A percentile compares a stretch with the other conserved stretches of the same genome.
These are phyloP conservation scores for Hyparrhenia diplandra DNA, from an alignment of 176 grass and related monocot genomes.

Conservation along the genomic window DNA sequence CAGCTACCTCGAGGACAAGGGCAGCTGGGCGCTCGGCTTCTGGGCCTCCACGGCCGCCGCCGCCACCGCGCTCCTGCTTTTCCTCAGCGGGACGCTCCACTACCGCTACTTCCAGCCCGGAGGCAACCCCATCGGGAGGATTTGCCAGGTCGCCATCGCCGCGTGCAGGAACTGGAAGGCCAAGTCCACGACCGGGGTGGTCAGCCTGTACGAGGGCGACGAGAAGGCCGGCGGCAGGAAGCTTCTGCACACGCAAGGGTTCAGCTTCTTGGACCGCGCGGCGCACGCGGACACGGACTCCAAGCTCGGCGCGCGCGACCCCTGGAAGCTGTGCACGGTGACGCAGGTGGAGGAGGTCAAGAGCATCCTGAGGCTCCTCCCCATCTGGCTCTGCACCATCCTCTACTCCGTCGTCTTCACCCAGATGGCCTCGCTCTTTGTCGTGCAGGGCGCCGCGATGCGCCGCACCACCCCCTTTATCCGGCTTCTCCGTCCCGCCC, in stretches of 20 bases:
- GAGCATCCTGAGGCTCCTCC: conserved; percentile 73
- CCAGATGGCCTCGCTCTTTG: conserved; percentile 95
- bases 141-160: conserved; percentile 65
- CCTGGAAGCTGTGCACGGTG: conserved; percentile 77
- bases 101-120: conserved; percentile 56
- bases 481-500: conserved; percentile 59
- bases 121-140: conserved; percentile 59
- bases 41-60: conserved; percentile 71
- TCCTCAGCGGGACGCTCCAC: conserved; percentile 50
- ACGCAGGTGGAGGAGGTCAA: conserved; percentile 97
- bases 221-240: conserved; percentile 35
- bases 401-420: conserved; percentile 97
- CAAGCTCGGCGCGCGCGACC: conserved; percentile 27
- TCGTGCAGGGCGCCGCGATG: conserved; percentile 92
- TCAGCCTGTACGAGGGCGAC: conserved; percentile 56
- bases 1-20: conserved; percentile 76
- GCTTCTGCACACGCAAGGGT: conserved; percentile 55
- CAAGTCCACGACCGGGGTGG: background rate
- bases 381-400: conserved; percentile 97
- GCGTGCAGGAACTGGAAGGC: conserved; percentile 64
- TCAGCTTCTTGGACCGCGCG: conserved; percentile 79
- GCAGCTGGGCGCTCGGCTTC: conserved; percentile 68
- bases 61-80: conserved; percentile 51
- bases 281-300: conserved; percentile 33
- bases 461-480: conserved; percentile 33